These are phyloP conservation scores for Podila verticillata DNA, from an alignment of 192 early-diverging fungal genomes.

Conservation along the genomic window DNA sequence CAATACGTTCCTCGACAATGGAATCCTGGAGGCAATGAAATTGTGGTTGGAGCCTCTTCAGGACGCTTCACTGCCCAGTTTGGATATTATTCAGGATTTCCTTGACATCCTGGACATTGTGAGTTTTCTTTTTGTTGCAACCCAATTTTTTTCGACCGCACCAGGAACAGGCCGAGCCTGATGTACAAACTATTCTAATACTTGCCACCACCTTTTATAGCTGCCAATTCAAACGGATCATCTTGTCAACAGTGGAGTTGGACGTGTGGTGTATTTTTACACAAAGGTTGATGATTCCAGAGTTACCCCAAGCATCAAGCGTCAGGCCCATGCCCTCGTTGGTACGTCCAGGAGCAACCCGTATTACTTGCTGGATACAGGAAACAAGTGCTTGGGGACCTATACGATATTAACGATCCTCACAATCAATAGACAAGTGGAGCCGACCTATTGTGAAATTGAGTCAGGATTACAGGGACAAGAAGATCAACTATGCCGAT, in stretches of 20 bases:
- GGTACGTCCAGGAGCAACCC: conserved; percentile 50
- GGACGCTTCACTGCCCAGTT: conserved; percentile 87
- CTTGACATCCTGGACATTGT: conserved; percentile 75
- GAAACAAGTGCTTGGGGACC: too few species aligned
- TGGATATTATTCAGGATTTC: conserved; percentile 89
- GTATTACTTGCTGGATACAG: neutral
- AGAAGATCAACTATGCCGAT: conserved; percentile 45
- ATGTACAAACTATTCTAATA: neutral
- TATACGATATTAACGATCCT: neutral
- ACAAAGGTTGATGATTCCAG: conserved; percentile 81
- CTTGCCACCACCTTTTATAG: conserved; percentile 24
- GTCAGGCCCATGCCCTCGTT: conserved; percentile 80
- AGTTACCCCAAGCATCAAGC: conserved; percentile 72
- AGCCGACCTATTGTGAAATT: conserved; percentile 85
- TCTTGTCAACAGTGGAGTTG: conserved; percentile 83
- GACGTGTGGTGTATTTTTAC: conserved; percentile 89
- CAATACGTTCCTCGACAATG: conserved; percentile 83
- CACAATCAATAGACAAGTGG: conserved; percentile 62
- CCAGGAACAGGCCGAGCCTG: too few species aligned
- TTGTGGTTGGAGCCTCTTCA: conserved; percentile 92
- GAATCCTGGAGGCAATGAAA: conserved; percentile 85
- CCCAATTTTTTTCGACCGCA: neutral
- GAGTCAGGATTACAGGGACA: conserved; percentile 77
- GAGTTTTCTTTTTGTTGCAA: conserved; percentile 13
- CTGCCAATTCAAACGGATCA: conserved; percentile 79